phyloP scores from a whole-genome alignment of 441 rosid genomes.

The Mallotus japonicus region DNA sequence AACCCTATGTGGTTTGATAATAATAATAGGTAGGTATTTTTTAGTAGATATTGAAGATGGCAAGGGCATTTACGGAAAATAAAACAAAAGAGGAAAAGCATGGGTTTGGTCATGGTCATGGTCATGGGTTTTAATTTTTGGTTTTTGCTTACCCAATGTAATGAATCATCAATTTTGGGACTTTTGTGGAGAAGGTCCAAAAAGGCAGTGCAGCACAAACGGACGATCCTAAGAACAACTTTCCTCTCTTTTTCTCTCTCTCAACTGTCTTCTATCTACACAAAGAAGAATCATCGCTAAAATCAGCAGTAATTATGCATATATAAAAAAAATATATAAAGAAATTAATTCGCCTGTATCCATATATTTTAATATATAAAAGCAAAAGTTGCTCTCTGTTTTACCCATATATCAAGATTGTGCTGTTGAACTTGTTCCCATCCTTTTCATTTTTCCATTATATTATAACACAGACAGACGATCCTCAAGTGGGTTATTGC shows the following conservation, averaged over 20 bases:
- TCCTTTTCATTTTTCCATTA: constrained; percentile 18
- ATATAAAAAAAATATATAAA: background rate
- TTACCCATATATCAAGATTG: constrained; percentile 15
- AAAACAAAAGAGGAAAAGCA: no score
- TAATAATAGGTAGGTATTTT: no score
- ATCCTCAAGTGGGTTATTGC: constrained; percentile 34
- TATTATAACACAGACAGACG: constrained; percentile 29
- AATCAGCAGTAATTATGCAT: constrained; percentile 5
- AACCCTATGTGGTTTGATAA: no score
- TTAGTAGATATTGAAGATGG: no score
- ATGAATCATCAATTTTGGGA: constrained; percentile 17
- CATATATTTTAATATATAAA: background rate
- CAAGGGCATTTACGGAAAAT: background rate
- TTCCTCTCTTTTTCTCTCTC: constrained; percentile 5
- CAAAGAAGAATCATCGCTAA: constrained; percentile 21
- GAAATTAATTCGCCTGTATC: background rate
- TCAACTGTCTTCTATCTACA: constrained; percentile 18
- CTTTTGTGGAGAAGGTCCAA: constrained; percentile 32
- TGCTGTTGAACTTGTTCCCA: background rate
- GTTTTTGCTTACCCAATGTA: constrained; percentile 6
- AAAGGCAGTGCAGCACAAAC: constrained; percentile 31
- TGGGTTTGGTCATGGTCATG: background rate
- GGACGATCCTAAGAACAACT: constrained; percentile 39
- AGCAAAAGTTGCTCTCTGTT: constrained; percentile 25
- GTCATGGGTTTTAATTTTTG: background rate